Base-by-base conservation (phyloP, 2,329 filamentous ascomycete genomes). In the Grosmannia clavigera region DNA sequence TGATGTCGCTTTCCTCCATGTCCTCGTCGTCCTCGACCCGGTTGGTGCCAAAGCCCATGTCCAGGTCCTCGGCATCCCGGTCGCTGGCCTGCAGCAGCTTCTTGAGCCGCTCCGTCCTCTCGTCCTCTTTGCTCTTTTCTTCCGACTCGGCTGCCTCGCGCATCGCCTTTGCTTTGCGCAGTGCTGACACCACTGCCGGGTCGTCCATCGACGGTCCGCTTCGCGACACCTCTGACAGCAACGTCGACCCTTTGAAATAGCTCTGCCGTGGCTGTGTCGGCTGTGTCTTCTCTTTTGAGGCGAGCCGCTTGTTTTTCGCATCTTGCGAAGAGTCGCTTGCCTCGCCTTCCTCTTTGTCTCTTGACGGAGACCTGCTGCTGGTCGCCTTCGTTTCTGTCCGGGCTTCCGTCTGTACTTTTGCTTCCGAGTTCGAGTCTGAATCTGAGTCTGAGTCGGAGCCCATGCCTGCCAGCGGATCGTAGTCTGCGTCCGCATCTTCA, bases 21-120 rank as follows among this genome's bases (percentile, higher is more conserved):
- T 95, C 92, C 62, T 92, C 92, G 57, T 92, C 91, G 68, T 96
- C 94, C 59, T 89, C 91, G 67, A 90, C 86, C 33, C 92, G 81
- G 68, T 87, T 94, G 25, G 85, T 89, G 40, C 94, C 94, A 68
- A 99, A 97, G 62, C 92, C 92, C 78, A 97, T 83, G 68, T 99
- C 94, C 74, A 99, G 81, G 73, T 99, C 92, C 61, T 92, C 85
- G 55, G 91, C 84, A 70, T 97, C 92, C 55, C 92, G 82, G 65
- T 88, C 87, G 60, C 85, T 83, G 62, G 80, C 80, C 66, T 85
- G 78, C 6, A 96, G 77, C 76, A 96, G 87, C 65, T 82, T 86
- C 70, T 84, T 86, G 58, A 86, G 82, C 9, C 87, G 85, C 57
- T 85, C 84, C 63, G 86, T 81, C 63, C 84, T 82, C 66, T 73